These are phyloP conservation scores for Odontarrhena argentea DNA, from an alignment of 345 rosid genomes.

Conservation along the genomic window DNA sequence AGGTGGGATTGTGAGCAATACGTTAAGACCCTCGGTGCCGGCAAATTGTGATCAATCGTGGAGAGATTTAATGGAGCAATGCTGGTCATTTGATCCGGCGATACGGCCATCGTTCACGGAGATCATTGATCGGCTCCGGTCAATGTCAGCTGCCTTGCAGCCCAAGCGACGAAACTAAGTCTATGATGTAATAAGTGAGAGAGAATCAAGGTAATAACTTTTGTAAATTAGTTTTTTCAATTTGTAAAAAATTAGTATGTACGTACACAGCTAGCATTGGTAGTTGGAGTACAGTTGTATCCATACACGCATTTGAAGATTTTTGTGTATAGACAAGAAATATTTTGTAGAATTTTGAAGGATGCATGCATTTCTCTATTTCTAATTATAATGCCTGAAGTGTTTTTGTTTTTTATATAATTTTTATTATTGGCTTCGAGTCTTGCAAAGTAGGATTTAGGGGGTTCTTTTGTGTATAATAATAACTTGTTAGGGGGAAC, in stretches of 20 bases:
- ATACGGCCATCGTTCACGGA: constrained; percentile 72
- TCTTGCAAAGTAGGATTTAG: not conserved
- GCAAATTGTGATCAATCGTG: constrained; percentile 59
- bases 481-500: not conserved
- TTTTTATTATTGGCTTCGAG: too few relatives aligned
- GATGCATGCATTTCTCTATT: too few relatives aligned
- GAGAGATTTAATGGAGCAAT: constrained; percentile 70
- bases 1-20: constrained; percentile 79
- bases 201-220: not conserved
- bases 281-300: not conserved
- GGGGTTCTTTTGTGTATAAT: not conserved
- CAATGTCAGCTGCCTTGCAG: constrained; percentile 55
- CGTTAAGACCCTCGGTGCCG: constrained; percentile 66
- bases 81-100: constrained; percentile 66
- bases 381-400: too few relatives aligned
- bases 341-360: not conserved
- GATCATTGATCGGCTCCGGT: constrained; percentile 56
- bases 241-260: constrained; percentile 1
- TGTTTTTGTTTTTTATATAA: too few relatives aligned
- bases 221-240: not conserved
- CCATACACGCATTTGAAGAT: not conserved
- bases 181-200: not conserved
- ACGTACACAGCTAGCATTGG: not conserved
- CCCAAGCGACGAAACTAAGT: constrained; percentile 43
- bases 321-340: not conserved